A percentile compares a stretch with the other conserved stretches of the same genome.
Evolutionary conservation across 106 monocot species (phyloP).

Genomic region (Dioscorea zingiberensis): DNA sequence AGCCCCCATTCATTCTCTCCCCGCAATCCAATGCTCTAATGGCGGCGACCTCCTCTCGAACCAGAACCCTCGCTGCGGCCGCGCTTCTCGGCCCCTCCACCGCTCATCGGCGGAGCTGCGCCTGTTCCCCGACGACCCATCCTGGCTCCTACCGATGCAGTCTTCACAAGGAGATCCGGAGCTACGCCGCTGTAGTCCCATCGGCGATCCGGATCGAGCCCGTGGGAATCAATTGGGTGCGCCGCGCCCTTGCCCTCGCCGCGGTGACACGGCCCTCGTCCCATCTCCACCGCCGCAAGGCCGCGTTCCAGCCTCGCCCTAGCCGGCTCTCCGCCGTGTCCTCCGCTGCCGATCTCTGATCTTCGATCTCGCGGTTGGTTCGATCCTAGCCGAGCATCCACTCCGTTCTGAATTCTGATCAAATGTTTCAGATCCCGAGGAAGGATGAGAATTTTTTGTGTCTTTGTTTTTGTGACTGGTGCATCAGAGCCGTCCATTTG

Average conservation of each 20-base stretch:
- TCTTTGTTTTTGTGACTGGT: no score
- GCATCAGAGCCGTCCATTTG: no score
- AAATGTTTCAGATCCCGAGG: no score
- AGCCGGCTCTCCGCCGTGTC: slow-evolving; percentile 33
- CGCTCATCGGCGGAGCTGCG: slow-evolving; percentile 16
- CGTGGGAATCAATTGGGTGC: slow-evolving; percentile 24
- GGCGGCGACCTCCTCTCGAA: background rate
- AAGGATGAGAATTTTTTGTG: no score
- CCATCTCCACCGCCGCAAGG: slow-evolving; percentile 22
- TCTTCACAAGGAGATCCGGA: slow-evolving; percentile 16
- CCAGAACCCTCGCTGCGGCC: background rate
- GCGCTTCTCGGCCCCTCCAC: background rate
- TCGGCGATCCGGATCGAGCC: slow-evolving; percentile 24
- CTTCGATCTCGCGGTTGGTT: background rate
- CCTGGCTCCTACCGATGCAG: slow-evolving; percentile 38
- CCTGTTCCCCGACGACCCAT: slow-evolving; percentile 45
- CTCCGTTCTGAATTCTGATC: background rate
- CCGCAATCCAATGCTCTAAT: background rate
- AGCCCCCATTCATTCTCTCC: background rate
- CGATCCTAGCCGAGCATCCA: background rate
- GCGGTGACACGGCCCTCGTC: slow-evolving; percentile 33
- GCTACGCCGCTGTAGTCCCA: background rate
- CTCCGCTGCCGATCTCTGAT: slow-evolving; percentile 7
- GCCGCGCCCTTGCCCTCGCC: slow-evolving; percentile 11
- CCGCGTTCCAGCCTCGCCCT: slow-evolving; percentile 29